Evolutionary conservation across 371 early-diverging fungal genomes (phyloP).

Genomic region (Mucor circinelloides): DNA sequence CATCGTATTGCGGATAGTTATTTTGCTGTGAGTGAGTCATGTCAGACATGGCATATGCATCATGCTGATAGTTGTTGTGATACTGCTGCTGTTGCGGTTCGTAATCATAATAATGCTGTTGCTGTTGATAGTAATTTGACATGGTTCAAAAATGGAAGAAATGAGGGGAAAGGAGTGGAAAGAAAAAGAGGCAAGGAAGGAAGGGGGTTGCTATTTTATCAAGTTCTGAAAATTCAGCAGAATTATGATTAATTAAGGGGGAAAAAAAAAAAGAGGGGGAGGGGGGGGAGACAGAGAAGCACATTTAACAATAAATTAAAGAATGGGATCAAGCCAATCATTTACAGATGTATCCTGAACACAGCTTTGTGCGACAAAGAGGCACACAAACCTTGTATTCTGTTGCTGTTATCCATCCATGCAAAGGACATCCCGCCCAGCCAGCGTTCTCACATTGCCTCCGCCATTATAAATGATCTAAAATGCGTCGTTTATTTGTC

Average conservation of each 20-base stretch:
- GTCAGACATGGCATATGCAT: constrained; percentile 22
- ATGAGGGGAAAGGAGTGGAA: not conserved
- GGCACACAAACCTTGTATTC: too few species aligned
- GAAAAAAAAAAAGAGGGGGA: not conserved
- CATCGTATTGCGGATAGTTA: constrained; percentile 4
- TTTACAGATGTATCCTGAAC: not conserved
- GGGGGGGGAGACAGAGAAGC: not conserved
- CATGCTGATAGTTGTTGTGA: not conserved
- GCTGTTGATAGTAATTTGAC: constrained; percentile 15
- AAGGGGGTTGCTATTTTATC: not conserved
- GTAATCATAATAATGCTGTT: constrained; percentile 14
- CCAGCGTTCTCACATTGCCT: too few species aligned
- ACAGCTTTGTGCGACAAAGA: not conserved
- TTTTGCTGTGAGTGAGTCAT: constrained; percentile 4
- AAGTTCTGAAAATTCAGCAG: not conserved
- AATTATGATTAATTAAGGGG: not conserved
- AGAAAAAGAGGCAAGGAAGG: not conserved
- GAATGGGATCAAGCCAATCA: constrained; percentile 1
- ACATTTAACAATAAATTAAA: not conserved
- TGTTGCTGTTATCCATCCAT: too few species aligned
- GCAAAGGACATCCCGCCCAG: too few species aligned
- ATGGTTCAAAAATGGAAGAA: not conserved
- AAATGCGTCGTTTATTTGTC: not conserved
- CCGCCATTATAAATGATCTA: too few species aligned
- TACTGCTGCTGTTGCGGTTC: constrained; percentile 7